Evolutionary conservation across 495 filamentous ascomycete genomes (phyloP), one percentile per base, ranked within the genome.

Genomic region (Parathielavia appendiculata): DNA sequence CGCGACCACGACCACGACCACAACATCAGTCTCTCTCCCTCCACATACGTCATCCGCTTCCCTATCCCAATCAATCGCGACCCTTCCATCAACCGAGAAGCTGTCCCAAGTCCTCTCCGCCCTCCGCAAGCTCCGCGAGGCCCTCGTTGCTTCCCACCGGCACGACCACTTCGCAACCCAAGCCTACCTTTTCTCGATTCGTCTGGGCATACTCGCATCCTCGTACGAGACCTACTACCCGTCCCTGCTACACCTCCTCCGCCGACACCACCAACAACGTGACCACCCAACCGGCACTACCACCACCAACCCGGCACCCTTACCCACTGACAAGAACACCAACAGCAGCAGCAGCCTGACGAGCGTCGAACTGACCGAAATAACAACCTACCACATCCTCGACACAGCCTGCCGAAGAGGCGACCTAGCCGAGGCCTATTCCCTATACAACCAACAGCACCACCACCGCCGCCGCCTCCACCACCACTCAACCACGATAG

Each of bases 101-200:
- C 54, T 46, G 69, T 61, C 38, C 7, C 71, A 73, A 20, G 70
- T 82, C 40, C 68, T 86, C 55, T 79, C 84, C 60, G 88, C 91
- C 36, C 88, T 97, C 71, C 85, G 93, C 55, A 97, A 96, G 70
- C 81, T 98, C 40, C 84, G 93, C 44, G 93, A 98, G 75, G 90
- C 84, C 44, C 83, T 97, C 51, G 83, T 92, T 0, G 86, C 90
- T 36, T 83, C 85, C 19, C 75, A 79, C 38, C 86, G 90, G 32
- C 66, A 71, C 47, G 89, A 92, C 56, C 75, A 77, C 50, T 90
- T 90, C 69, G 81, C 86, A 16, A 77, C 83, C 38, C 83, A 86
- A 54, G 86, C 84, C 30, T 84, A 89, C 65, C 76, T 86, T 51
- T 95, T 96, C 79, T 87, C 87, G 68, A 87, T 92, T 63, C 87